Evolutionary conservation across 169 alveolate species (phyloP).

Genomic region (Eimeria sp.): DNA sequence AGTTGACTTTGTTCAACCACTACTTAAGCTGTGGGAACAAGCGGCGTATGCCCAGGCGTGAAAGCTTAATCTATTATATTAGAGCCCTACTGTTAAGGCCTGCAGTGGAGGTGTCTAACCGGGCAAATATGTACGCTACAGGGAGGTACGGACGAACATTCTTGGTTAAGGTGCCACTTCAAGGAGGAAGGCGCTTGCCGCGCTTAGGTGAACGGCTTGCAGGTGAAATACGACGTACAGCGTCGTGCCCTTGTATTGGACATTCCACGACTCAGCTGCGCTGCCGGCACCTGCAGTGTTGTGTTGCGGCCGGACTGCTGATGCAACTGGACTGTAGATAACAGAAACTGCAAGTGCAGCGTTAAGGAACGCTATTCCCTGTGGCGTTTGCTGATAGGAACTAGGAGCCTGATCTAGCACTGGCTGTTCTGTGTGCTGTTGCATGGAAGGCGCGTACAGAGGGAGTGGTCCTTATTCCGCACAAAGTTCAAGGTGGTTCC

Average conservation of each 20-base stretch:
- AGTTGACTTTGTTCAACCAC: not conserved
- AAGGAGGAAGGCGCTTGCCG: not conserved
- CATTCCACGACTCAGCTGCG: not conserved
- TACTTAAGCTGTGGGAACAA: not conserved
- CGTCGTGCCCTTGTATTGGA: not conserved
- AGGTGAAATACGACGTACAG: not conserved
- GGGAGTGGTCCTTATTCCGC: too few relatives aligned
- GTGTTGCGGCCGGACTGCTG: not conserved
- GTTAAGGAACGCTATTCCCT: not conserved
- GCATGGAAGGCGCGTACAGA: not conserved
- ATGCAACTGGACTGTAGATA: not conserved
- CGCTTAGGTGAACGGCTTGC: not conserved
- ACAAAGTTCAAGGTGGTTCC: too few relatives aligned
- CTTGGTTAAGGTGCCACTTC: not conserved
- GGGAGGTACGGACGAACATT: not conserved
- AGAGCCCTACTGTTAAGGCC: not conserved
- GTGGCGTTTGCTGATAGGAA: not conserved
- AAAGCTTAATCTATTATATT: not conserved
- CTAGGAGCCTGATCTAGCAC: not conserved
- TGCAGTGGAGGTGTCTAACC: not conserved
- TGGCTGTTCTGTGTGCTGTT: not conserved
- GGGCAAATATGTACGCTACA: not conserved
- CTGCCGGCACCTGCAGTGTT: not conserved
- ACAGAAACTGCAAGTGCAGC: not conserved
- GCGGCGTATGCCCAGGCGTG: not conserved